Percentiles rank a stretch among this genome's conserved stretches.
phyloP scores from a whole-genome alignment of 2,329 filamentous ascomycete species.

The Chaetothyriales sp. region DNA sequence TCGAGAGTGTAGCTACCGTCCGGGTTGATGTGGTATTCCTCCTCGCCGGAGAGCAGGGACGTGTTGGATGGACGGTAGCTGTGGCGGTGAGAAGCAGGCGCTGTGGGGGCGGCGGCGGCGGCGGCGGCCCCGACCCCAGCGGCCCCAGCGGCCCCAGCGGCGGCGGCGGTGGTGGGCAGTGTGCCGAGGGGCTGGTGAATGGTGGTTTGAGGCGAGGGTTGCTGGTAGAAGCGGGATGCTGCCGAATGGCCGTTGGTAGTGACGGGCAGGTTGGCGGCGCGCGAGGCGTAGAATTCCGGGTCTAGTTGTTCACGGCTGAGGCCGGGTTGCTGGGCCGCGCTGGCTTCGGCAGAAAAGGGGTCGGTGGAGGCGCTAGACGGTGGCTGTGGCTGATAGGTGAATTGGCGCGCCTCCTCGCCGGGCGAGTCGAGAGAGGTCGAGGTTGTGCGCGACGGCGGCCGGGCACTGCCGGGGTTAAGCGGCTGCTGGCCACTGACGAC shows the following conservation, averaged over 20 bases:
- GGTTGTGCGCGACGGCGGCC: conserved; percentile 13
- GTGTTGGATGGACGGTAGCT: conserved; percentile 36
- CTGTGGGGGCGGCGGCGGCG: conserved; percentile 5
- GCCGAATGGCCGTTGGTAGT: conserved; percentile 3
- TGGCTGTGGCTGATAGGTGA: conserved; percentile 31
- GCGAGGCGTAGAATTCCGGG: conserved; percentile 21
- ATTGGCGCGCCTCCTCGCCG: conserved; percentile 31
- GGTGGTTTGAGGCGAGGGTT: conserved; percentile 22
- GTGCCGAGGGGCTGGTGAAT: conserved; percentile 7
- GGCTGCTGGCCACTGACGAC: not conserved
- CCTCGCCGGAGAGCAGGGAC: conserved; percentile 48
- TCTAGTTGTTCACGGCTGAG: conserved; percentile 27
- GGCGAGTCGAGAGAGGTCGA: conserved; percentile 20
- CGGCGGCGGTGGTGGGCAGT: conserved; percentile 4
- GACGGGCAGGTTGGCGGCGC: conserved; percentile 12
- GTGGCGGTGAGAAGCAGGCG: not conserved
- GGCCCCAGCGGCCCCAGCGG: too few species aligned
- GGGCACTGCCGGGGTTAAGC: conserved; percentile 2
- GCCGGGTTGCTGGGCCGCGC: not conserved
- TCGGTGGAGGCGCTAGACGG: conserved; percentile 45
- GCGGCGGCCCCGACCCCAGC: too few species aligned
- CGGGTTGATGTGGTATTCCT: conserved; percentile 56
- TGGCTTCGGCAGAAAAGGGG: conserved; percentile 47
- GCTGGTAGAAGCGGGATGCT: conserved; percentile 27
- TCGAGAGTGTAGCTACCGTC: conserved; percentile 50